Evolutionary conservation across 352 stramenopile genomes (phyloP).

Genomic region (Phytophthora meadii): DNA sequence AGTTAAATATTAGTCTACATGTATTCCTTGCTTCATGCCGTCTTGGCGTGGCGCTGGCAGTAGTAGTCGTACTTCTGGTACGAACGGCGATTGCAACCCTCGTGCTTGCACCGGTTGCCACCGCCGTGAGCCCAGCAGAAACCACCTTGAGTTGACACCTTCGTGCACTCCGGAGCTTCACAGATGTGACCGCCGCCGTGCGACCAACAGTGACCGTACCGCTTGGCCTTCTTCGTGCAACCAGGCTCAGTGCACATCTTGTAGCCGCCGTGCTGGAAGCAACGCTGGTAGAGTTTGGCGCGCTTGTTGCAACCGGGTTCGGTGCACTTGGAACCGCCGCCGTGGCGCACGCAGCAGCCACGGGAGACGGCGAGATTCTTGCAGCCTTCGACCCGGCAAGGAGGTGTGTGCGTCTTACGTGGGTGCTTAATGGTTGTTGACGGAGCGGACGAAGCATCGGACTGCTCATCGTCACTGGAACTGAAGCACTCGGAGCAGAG

Average conservation of each 20-base stretch:
- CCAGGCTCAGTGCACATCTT: conserved; percentile 72
- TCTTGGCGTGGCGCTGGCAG: conserved; percentile 52
- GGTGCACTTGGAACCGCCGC: conserved; percentile 57
- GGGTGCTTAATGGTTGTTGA: background rate
- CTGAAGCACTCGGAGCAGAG: conserved; percentile 31
- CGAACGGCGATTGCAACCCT: conserved; percentile 63
- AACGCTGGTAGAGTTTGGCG: conserved; percentile 69
- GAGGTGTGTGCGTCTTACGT: conserved; percentile 44
- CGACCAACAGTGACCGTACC: conserved; percentile 71
- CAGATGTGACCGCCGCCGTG: conserved; percentile 72
- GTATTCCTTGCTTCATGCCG: conserved; percentile 6
- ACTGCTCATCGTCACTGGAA: conserved; percentile 28
- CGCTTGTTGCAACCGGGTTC: conserved; percentile 59
- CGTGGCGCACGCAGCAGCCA: conserved; percentile 60
- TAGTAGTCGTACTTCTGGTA: conserved; percentile 77
- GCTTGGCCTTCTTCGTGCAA: conserved; percentile 71
- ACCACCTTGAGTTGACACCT: conserved; percentile 64
- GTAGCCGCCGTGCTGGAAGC: conserved; percentile 72
- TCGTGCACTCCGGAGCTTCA: conserved; percentile 57
- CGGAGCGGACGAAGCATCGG: conserved; percentile 10
- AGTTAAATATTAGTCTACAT: conserved; percentile 20
- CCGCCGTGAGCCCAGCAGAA: conserved; percentile 77
- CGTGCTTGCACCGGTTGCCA: conserved; percentile 62
- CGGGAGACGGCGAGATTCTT: conserved; percentile 60
- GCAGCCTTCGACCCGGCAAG: conserved; percentile 57